phyloP scores from a whole-genome alignment of 495 filamentous ascomycete genomes.

The Penicillium fimorum region DNA sequence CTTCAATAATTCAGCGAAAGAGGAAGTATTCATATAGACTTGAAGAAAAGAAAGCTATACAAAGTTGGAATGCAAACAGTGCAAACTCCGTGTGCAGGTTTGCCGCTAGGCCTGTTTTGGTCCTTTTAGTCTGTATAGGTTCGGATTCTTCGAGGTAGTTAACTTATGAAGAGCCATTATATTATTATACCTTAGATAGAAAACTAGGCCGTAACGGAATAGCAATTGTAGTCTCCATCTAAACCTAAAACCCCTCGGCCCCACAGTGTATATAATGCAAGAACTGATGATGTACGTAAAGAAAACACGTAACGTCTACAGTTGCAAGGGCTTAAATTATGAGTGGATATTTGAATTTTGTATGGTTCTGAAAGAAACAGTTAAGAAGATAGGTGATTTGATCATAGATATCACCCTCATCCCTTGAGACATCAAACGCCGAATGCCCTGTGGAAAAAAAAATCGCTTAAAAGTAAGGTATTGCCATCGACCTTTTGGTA shows the following conservation, averaged over 20 bases:
- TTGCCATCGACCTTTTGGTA: slow-evolving; percentile 11
- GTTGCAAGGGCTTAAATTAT: not conserved
- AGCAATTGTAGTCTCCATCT: not conserved
- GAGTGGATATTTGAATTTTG: not conserved
- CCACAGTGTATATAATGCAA: not conserved
- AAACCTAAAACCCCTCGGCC: not conserved
- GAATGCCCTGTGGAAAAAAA: slow-evolving; percentile 13
- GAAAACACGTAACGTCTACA: not conserved
- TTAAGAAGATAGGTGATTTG: slow-evolving; percentile 12
- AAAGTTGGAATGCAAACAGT: slow-evolving; percentile 8
- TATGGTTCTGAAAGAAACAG: slow-evolving; percentile 8
- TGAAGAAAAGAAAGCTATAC: slow-evolving; percentile 7
- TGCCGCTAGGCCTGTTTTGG: not conserved
- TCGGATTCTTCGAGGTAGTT: not conserved
- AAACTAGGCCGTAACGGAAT: not conserved
- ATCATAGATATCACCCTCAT: slow-evolving; percentile 20
- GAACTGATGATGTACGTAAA: not conserved
- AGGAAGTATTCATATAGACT: not conserved
- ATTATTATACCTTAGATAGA: not conserved
- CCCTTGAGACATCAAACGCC: slow-evolving; percentile 26
- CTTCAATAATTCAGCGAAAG: not conserved
- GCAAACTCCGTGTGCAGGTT: not conserved
- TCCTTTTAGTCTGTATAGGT: not conserved
- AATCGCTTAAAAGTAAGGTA: slow-evolving; percentile 29
- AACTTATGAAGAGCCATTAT: not conserved